These are phyloP conservation scores for Saururus chinensis DNA, from an alignment of 164 flowering plant species.

Conservation along the genomic window DNA sequence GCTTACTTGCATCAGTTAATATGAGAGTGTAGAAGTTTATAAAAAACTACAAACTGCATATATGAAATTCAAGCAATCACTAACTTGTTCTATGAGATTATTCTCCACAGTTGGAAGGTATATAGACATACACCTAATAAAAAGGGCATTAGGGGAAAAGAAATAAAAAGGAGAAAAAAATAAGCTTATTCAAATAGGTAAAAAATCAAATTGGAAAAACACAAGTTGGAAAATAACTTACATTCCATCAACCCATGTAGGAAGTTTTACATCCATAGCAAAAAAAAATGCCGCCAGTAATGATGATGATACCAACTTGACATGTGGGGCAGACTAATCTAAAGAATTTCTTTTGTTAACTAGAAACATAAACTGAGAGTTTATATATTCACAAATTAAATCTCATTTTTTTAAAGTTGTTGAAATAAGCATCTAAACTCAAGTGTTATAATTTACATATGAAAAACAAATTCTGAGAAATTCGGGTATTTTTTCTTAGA, in stretches of 20 bases:
- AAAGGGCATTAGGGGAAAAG: slow-evolving; percentile 4
- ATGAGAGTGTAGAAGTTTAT: background rate
- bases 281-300: slow-evolving; percentile 66
- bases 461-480: too few species aligned
- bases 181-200: background rate
- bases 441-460: too few species aligned
- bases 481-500: too few species aligned
- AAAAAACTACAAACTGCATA: background rate
- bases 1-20: too few species aligned
- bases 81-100: slow-evolving; percentile 57
- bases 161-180: background rate
- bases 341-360: slow-evolving; percentile 36
- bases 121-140: slow-evolving; percentile 89
- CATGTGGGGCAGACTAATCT: slow-evolving; percentile 53
- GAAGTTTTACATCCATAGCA: slow-evolving; percentile 83
- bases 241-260: slow-evolving; percentile 89
- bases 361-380: slow-evolving; percentile 52
- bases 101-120: slow-evolving; percentile 83
- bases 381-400: background rate
- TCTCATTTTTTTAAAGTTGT: background rate
- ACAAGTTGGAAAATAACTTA: slow-evolving; percentile 17
- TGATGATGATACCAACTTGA: slow-evolving; percentile 62
- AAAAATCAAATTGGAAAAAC: background rate
- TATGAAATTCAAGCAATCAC: background rate
- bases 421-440: background rate